phyloP scores from a whole-genome alignment of 495 filamentous ascomycete genomes.

The Neurospora sp. region DNA sequence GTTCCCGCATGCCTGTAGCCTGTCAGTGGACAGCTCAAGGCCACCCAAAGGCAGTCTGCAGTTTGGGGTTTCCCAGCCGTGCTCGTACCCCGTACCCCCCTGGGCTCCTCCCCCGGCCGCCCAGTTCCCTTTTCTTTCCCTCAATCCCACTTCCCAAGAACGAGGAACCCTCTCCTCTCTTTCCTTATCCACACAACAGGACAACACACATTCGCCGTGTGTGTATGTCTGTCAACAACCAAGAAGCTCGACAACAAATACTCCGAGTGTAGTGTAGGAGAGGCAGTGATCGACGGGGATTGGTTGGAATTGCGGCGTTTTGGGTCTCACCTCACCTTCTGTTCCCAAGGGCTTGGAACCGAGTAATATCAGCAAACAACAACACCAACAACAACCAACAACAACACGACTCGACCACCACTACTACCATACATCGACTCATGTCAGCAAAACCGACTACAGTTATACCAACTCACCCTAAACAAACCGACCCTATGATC shows the following conservation, averaged over 20 bases:
- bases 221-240: neutral
- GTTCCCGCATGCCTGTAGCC: neutral
- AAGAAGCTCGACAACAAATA: neutral
- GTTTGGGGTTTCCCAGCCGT: neutral
- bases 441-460: neutral
- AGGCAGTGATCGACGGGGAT: neutral
- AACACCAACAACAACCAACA: neutral
- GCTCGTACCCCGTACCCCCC: neutral
- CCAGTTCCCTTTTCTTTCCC: neutral
- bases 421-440: neutral
- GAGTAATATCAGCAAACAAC: neutral
- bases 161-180: neutral
- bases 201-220: neutral
- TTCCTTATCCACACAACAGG: neutral
- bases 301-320: neutral
- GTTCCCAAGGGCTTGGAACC: neutral
- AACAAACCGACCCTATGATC: neutral
- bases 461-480: neutral
- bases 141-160: neutral
- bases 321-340: neutral
- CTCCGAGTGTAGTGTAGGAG: neutral
- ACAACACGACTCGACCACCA: neutral
- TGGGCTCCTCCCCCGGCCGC: neutral
- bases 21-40: neutral
- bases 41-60: neutral